phyloP scores from a whole-genome alignment of 305 asterid species.

The Fraxinus greggii region DNA sequence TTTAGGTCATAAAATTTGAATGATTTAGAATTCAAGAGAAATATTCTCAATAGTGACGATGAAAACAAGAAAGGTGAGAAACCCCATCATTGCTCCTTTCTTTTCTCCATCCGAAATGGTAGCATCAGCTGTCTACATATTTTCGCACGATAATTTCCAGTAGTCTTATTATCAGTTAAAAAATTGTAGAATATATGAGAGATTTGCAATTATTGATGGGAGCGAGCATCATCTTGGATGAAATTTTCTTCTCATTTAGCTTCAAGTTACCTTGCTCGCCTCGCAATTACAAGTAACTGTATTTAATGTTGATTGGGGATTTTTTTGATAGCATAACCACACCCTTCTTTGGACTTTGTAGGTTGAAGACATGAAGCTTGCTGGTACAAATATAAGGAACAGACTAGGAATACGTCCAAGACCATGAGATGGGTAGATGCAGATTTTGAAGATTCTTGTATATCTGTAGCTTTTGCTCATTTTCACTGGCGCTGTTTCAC shows the following conservation, averaged over 20 bases:
- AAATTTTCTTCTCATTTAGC: background rate
- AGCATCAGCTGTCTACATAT: background rate
- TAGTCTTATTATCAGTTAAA: background rate
- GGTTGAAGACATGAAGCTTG: conserved; percentile 66
- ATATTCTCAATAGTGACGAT: background rate
- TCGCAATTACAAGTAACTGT: background rate
- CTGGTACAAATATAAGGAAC: conserved; percentile 56
- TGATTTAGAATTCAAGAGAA: background rate
- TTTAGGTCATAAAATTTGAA: background rate
- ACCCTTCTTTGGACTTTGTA: conserved; percentile 23
- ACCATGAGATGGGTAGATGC: conserved; percentile 35
- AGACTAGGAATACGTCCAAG: conserved; percentile 53
- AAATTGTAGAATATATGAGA: background rate
- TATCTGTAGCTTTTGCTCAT: background rate
- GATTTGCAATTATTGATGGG: background rate
- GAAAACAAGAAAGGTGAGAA: background rate
- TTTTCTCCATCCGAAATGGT: background rate
- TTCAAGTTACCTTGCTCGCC: background rate
- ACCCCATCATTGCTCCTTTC: background rate
- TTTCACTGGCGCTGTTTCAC: background rate
- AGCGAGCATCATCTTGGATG: background rate
- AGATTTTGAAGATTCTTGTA: background rate
- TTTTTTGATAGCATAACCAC: background rate
- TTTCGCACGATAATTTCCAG: background rate
- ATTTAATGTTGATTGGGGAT: background rate